Conservation (phyloP, 495 filamentous ascomycete genomes). For the Talaromyces nanjingensis region DNA sequence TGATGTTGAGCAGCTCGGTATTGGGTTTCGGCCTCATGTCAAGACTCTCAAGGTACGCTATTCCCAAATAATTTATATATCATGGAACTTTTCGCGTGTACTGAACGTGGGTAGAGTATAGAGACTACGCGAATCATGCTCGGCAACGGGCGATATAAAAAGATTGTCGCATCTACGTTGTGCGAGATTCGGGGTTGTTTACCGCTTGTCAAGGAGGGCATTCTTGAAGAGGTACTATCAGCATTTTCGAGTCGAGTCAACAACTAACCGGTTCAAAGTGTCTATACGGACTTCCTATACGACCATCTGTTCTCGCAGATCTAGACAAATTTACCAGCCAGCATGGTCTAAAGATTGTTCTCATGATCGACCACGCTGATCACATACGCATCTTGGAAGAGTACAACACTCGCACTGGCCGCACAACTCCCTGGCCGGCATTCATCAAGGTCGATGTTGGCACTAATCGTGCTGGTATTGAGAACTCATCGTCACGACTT, state of each 20-base stretch:
- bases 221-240: slow-evolving; percentile 24
- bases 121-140: slow-evolving; percentile 30
- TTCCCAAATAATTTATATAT: not conserved
- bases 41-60: slow-evolving; percentile 29
- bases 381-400: slow-evolving; percentile 25
- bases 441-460: slow-evolving; percentile 18
- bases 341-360: slow-evolving; percentile 18
- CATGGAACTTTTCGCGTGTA: not conserved
- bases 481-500: slow-evolving; percentile 8
- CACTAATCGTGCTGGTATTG: slow-evolving; percentile 12
- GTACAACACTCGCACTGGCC: slow-evolving; percentile 10
- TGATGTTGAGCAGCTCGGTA: slow-evolving; percentile 25
- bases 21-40: slow-evolving; percentile 28
- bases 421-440: slow-evolving; percentile 12
- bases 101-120: slow-evolving; percentile 15
- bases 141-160: slow-evolving; percentile 21
- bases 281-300: slow-evolving; percentile 28
- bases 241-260: not conserved
- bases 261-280: slow-evolving; percentile 12
- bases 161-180: slow-evolving; percentile 27
- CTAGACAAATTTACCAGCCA: slow-evolving; percentile 17
- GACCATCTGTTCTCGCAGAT: slow-evolving; percentile 21
- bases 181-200: slow-evolving; percentile 24
- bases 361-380: slow-evolving; percentile 30
- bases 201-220: slow-evolving; percentile 23